Percentiles rank a stretch among this genome's conserved stretches.
phyloP scores from a whole-genome alignment of 1,139 yeast species.

The Pichia sp. region DNA sequence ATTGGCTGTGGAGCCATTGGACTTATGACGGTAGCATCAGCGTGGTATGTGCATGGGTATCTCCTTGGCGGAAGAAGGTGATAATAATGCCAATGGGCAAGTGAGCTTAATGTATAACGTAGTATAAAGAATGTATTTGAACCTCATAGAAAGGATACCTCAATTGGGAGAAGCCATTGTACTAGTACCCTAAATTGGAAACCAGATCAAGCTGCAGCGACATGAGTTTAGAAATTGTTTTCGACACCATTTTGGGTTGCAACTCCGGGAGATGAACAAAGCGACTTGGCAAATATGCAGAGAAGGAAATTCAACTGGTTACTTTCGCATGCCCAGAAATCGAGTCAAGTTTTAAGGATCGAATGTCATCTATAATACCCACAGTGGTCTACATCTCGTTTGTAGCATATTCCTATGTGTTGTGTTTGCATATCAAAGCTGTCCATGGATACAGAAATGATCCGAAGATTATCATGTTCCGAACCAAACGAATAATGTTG shows the following conservation, averaged over 20 bases:
- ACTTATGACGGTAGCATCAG: constrained; percentile 52
- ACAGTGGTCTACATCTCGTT: constrained; percentile 6
- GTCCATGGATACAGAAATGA: constrained; percentile 37
- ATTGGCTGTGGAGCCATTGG: constrained; percentile 67
- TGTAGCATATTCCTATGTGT: constrained; percentile 43
- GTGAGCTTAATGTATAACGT: not conserved
- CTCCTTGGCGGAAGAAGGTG: constrained; percentile 13
- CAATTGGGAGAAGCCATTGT: not conserved
- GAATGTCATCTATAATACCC: not conserved
- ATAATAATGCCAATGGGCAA: not conserved
- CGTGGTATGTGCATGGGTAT: constrained; percentile 58
- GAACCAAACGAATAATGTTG: constrained; percentile 32
- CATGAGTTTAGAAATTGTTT: not conserved
- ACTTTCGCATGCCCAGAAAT: too few species aligned
- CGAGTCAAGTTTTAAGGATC: too few species aligned
- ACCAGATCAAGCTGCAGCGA: not conserved
- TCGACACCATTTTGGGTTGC: not conserved
- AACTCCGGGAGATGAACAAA: not conserved
- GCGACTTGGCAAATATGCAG: not conserved
- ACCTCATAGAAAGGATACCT: not conserved
- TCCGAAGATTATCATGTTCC: constrained; percentile 35
- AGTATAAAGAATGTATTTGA: not conserved
- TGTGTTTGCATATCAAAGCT: constrained; percentile 37
- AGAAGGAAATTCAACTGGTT: not conserved
- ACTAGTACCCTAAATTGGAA: not conserved